Evolutionary conservation across 345 rosid genomes (phyloP).

Genomic region (Odontarrhena argentea): DNA sequence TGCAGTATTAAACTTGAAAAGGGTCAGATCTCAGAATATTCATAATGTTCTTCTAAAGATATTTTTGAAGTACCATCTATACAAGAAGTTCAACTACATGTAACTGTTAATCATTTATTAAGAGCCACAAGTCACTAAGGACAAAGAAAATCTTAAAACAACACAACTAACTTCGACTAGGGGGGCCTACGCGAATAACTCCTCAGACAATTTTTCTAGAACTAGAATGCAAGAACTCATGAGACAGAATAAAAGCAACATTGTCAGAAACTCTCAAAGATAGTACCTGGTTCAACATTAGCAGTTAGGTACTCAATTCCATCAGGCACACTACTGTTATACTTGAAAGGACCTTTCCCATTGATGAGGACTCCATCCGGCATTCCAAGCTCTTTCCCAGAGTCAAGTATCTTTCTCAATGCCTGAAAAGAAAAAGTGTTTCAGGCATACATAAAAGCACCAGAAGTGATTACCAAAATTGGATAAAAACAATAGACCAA

Average conservation of each 20-base stretch:
- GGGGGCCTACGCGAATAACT: background rate
- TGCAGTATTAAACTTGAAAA: constrained; percentile 1
- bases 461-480: background rate
- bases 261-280: background rate
- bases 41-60: background rate
- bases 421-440: constrained; percentile 50
- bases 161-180: constrained; percentile 11
- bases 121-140: background rate
- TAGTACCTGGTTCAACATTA: constrained; percentile 74
- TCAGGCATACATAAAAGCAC: background rate
- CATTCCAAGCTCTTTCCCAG: constrained; percentile 89
- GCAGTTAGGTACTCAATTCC: constrained; percentile 72
- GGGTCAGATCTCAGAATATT: background rate
- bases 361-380: constrained; percentile 96
- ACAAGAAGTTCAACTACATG: constrained; percentile 13
- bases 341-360: constrained; percentile 88
- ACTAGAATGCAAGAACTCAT: constrained; percentile 14
- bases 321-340: constrained; percentile 77
- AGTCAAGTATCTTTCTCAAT: constrained; percentile 64
- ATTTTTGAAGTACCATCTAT: constrained; percentile 18
- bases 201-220: background rate
- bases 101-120: background rate
- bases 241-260: constrained; percentile 15
- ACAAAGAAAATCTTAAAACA: background rate
- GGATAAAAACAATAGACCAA: background rate